Base-by-base conservation (phyloP, 2,329 filamentous ascomycete genomes). In the Colletotrichum theobromicola region DNA sequence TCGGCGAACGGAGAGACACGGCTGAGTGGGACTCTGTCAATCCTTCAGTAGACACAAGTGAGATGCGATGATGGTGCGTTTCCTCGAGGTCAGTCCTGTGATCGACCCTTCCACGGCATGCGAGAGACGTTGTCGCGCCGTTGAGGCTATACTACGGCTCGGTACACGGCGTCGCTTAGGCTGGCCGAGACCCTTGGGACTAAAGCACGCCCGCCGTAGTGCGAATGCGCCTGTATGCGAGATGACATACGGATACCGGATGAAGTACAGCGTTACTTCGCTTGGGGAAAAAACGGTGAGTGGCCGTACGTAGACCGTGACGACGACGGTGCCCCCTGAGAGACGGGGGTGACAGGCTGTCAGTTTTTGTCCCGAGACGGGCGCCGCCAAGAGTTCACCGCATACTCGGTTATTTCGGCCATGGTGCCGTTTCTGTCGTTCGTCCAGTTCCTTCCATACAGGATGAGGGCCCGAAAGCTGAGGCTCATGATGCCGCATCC, bases 401-500 rank as follows among this genome's bases (percentile, higher is more conserved):
- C 26, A 18, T 66, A 8, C 8, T 7, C n/a, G 12, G 18, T 13
- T 8, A 28, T 28, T 18, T 21, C 37, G 13, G 24, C 26, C 37
- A 57, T 62, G n/a, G 30, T 34, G 26, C 46, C 66, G 26, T n/a
- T 18, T 37, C 28, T 46, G 18, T 12, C 3, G 3, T n/a, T 34
- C 18, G 18, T 5, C 66, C 34, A 68, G 34, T 26, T 4, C 18
- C 18, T 61, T 34, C 12, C 35, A 26, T 32, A 10, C 15, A 53
- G 32, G 12, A 55, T 62, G 67, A 74, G 61, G 67, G 67, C 42
- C 67, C 71, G 67, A 46, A 24, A 12, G 35, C 5, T 46, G 24
- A 35, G 26, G 18, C 60, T 65, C 67, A 53, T 32, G 71, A 74
- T 74, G 71, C 71, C 71, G 71, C 16, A 37, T 4, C 35, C 34